Percentiles rank a stretch among this genome's conserved stretches.
Evolutionary conservation across 1,284 basidiomycete genomes (phyloP).

Genomic region (Rhodotorula sp.): DNA sequence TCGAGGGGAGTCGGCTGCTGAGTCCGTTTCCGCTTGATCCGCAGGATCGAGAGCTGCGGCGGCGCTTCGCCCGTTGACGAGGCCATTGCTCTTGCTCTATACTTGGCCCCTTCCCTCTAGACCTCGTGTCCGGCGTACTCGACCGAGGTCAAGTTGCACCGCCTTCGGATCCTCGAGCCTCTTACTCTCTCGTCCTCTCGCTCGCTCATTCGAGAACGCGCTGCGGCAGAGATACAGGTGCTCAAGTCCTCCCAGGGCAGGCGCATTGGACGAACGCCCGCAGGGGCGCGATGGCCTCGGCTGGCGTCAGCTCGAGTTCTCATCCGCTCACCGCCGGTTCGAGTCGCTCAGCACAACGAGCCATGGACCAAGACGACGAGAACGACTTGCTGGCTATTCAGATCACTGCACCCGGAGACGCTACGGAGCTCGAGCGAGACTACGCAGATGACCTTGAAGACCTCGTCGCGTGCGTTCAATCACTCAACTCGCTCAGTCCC

Average conservation of each 20-base stretch:
- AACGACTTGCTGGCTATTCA: constrained; percentile 16
- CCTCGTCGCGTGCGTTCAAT: constrained; percentile 9
- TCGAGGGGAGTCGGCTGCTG: constrained; percentile 28
- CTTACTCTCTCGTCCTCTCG: background rate
- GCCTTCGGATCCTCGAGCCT: background rate
- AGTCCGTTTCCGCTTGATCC: constrained; percentile 39
- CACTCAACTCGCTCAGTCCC: background rate
- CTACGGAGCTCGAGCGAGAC: background rate
- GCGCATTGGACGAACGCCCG: no score
- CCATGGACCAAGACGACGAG: background rate
- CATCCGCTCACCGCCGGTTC: no score
- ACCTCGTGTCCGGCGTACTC: no score
- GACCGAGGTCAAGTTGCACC: background rate
- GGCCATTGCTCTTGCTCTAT: no score
- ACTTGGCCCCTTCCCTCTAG: background rate
- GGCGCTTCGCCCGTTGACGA: background rate
- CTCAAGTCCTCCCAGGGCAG: no score
- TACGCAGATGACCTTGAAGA: constrained; percentile 26
- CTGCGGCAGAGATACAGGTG: background rate
- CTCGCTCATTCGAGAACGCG: background rate
- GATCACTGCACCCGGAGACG: background rate
- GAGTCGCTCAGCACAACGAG: no score
- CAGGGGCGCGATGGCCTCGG: background rate
- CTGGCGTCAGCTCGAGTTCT: background rate
- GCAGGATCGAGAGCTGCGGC: constrained; percentile 22